Evolutionary conservation across 2,329 filamentous ascomycete genomes (phyloP).

Genomic region (Metarhizium album): DNA sequence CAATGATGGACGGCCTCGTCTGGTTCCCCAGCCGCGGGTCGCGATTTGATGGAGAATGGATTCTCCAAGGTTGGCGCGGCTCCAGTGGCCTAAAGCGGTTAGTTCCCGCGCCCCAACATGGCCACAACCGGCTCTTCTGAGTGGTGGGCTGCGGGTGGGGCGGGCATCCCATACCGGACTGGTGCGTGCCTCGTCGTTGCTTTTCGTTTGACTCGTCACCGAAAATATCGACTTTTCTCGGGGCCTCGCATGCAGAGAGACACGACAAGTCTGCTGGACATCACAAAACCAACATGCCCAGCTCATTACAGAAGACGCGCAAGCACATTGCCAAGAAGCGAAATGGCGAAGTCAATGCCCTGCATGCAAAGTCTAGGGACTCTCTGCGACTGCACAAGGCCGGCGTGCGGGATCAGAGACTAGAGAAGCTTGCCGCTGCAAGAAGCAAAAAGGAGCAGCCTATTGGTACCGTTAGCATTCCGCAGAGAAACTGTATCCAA

Average conservation of each 20-base stretch:
- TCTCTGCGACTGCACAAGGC: slow-evolving; percentile 72
- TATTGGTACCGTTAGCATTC: slow-evolving; percentile 42
- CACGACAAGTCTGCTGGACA: background rate
- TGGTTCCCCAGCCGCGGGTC: background rate
- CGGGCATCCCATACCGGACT: background rate
- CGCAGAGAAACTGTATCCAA: background rate
- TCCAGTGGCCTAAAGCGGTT: background rate
- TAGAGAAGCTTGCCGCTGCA: slow-evolving; percentile 59
- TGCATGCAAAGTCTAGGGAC: slow-evolving; percentile 86
- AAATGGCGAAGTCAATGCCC: slow-evolving; percentile 56
- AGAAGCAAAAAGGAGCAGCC: slow-evolving; percentile 65
- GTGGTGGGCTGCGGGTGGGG: background rate
- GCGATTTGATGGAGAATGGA: too few relatives aligned
- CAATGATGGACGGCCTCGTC: slow-evolving; percentile 1
- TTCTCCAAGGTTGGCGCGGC: background rate
- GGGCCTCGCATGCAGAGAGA: background rate
- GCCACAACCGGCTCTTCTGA: too few relatives aligned
- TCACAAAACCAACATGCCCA: slow-evolving; percentile 52
- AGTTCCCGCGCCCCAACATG: background rate
- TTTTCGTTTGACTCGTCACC: too few relatives aligned
- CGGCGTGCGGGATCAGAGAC: slow-evolving; percentile 67
- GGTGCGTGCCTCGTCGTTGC: background rate
- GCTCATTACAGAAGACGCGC: slow-evolving; percentile 67
- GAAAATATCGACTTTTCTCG: background rate
- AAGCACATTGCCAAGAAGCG: slow-evolving; percentile 89